Evolutionary conservation across 257 asterid species (phyloP), one percentile per base, ranked within the genome.

Genomic region (Osmanthus fragrans): DNA sequence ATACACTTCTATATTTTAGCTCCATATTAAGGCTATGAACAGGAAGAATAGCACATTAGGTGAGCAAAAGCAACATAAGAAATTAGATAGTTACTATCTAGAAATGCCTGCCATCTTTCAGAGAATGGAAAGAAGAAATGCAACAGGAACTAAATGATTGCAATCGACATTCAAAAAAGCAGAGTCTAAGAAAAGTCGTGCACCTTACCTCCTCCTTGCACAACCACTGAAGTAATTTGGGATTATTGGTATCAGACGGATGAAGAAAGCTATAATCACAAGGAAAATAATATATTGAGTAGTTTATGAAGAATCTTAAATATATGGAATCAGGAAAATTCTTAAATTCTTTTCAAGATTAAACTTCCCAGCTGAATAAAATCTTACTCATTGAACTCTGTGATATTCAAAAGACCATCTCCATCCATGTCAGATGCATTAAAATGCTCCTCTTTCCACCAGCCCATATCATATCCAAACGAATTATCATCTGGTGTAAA

Each of bases 361-460:
- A 64, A 77, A 78, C 58, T 54, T 64, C 71, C 36, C 73, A 71
- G 29, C 49, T 45, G 69, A 75, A 72, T 30, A 80, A 80, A 79
- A 72, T 79, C 98, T 82, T 88, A 95, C 99, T 95, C 98, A 68
- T 93, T 95, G 84, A 89, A 93, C 85, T 95, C 99, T 3, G 97
- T 89, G 72, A 95, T 70, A 80, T 95, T 93, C 87, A 95, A 79
- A 54, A 77, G 88, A 67, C 97, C 96, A 80, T 95, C 96, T 68
- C 94, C 94, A 87, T 93, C 94, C 9, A 81, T 89, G 86, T 95
- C 99, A 3, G 99, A 87, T 81, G 99, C 97, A 84, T 90, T 88
- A 83, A 96, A 96, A 81, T 96, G 99, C 49, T 90, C 96, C 87
- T 90, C 95, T 85, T 90, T 96, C 99, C 99, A 96, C 99, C 99